Percentiles rank a stretch among this genome's conserved stretches.
Evolutionary conservation across 495 filamentous ascomycete species (phyloP).

Genomic region (Penicillium subrubescens): DNA sequence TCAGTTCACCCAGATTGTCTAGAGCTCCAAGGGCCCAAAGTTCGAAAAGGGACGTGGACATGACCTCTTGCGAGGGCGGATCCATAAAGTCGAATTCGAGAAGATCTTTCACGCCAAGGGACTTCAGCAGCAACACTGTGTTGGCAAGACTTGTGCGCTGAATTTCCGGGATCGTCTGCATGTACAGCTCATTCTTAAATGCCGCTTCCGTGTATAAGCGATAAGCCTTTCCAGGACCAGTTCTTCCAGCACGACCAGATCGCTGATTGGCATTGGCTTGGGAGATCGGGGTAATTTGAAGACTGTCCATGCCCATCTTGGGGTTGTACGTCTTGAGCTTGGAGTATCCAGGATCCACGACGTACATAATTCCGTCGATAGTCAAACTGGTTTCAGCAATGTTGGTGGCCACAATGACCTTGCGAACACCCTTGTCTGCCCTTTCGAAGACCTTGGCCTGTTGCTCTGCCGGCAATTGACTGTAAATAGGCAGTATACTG

Average conservation of each 20-base stretch:
- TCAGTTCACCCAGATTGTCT: conserved; percentile 91
- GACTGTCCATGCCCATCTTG: conserved; percentile 97
- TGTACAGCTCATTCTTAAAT: conserved; percentile 95
- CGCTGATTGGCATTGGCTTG: conserved; percentile 95
- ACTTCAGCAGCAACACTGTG: conserved; percentile 92
- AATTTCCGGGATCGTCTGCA: conserved; percentile 97
- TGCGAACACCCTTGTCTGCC: conserved; percentile 86
- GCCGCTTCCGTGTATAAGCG: conserved; percentile 93
- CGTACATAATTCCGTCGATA: conserved; percentile 99
- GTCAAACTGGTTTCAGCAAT: conserved; percentile 98
- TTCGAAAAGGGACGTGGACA: conserved; percentile 95
- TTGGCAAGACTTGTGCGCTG: conserved; percentile 95
- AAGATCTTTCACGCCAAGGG: conserved; percentile 89
- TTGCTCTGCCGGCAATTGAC: conserved; percentile 97
- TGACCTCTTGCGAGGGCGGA: conserved; percentile 96
- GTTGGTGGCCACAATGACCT: conserved; percentile 98
- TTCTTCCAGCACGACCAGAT: conserved; percentile 91
- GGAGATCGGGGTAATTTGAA: conserved; percentile 97
- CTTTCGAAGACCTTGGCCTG: conserved; percentile 97
- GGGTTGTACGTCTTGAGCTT: conserved; percentile 99
- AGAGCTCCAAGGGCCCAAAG: conserved; percentile 96
- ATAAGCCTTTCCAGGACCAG: conserved; percentile 94
- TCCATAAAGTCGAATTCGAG: conserved; percentile 99
- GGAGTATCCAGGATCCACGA: conserved; percentile 93
- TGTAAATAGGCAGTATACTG: conserved; percentile 96